phyloP scores from a whole-genome alignment of 768 basidiomycete genomes.

The Auricularia sp. region DNA sequence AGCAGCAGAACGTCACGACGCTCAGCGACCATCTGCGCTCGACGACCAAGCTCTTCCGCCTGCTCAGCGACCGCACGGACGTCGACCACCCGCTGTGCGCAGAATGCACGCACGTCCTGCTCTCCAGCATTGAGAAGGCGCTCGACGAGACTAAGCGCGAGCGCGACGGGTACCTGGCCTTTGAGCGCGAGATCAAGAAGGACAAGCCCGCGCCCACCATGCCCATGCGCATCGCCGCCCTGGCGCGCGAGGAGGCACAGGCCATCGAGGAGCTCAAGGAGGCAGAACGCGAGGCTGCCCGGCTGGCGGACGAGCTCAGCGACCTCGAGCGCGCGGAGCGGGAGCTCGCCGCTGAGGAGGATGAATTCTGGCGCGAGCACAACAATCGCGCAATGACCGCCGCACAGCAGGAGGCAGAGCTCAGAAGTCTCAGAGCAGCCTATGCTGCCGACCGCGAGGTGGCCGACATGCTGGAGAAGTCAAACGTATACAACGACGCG shows the following conservation, averaged over 20 bases:
- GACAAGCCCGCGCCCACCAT: slow-evolving; percentile 30
- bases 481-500: slow-evolving; percentile 92
- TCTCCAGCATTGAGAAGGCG: slow-evolving; percentile 64
- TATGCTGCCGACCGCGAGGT: slow-evolving; percentile 69
- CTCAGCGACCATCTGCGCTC: slow-evolving; percentile 71
- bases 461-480: slow-evolving; percentile 76
- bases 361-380: slow-evolving; percentile 78
- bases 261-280: slow-evolving; percentile 66
- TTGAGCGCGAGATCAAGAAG: slow-evolving; percentile 78
- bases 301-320: slow-evolving; percentile 63
- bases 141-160: slow-evolving; percentile 88
- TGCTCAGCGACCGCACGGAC: slow-evolving; percentile 66
- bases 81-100: slow-evolving; percentile 92
- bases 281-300: slow-evolving; percentile 67
- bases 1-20: slow-evolving; percentile 24
- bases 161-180: slow-evolving; percentile 86
- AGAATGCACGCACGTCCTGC: slow-evolving; percentile 82
- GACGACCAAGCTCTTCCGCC: slow-evolving; percentile 62
- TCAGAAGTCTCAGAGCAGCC: slow-evolving; percentile 64
- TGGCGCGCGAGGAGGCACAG: slow-evolving; percentile 42
- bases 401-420: slow-evolving; percentile 57
- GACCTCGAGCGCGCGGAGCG: slow-evolving; percentile 70
- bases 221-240: slow-evolving; percentile 6
- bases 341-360: slow-evolving; percentile 71
- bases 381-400: slow-evolving; percentile 59